Evolutionary conservation across 768 basidiomycete genomes (phyloP), one percentile per base, ranked within the genome.

Genomic region (Calvatia gigantea): DNA sequence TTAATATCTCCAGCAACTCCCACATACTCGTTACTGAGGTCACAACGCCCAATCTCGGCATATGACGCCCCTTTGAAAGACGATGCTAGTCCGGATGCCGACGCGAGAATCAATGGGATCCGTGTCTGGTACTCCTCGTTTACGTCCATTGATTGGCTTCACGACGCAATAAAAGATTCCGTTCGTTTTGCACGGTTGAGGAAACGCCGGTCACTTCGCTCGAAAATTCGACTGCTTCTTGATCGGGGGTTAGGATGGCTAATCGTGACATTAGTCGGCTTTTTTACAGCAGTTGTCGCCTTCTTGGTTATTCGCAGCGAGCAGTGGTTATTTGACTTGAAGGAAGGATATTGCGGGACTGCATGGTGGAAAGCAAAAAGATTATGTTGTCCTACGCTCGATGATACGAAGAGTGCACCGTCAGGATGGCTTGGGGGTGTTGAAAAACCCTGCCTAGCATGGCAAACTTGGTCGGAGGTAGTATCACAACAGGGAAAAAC

Each of bases 141-240:
- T 73, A 86, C 91, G 0, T 93, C 90, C 17, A 88, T 96, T 54
- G 94, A 98, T 70, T 98, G 95, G 96, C 75, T 98, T 51, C 96
- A 98, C 64, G 96, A 98, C 73, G 82, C 91, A 37, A 92, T 98
- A 75, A 95, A 97, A 69, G 93, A 96, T 65, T 92, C 93, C 0
- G 81, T 82, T 6, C 88, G 94, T 27, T 87, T 89, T 60, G 81
- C 87, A 31, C 79, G 82, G 47, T 76, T 96, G 15, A 77, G 91
- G 58, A 79, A 74, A 46, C 81, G 84, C 54, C 86, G 82, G 62
- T 91, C 94, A 1, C 15, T 85, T 31, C 82, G 89, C 17, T 86
- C 90, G 1, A 81, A 77, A 33, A 58, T 88, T 28, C 78, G 78
- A 19, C 81, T 89, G 27, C 71, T 74, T 8, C 70, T 86, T 53